Evolutionary conservation across 2,329 filamentous ascomycete genomes (phyloP), one percentile per base, ranked within the genome.

Genomic region (Zasmidium citrigriseum): DNA sequence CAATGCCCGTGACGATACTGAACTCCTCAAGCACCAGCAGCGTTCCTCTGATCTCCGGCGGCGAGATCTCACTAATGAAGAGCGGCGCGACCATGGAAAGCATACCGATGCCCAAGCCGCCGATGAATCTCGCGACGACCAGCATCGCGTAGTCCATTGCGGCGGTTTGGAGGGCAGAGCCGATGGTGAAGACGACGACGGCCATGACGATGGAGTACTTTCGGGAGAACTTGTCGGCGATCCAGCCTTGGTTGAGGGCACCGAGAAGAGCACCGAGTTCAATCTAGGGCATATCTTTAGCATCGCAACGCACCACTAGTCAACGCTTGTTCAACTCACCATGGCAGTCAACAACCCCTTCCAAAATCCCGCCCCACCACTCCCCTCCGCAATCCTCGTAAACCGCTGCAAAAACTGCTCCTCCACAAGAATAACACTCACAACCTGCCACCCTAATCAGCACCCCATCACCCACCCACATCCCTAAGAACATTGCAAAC

Each of bases 41-140:
- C 1, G 74, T 67, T 1, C 76, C 76, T 46, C 76, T 64, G 4
- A 77, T 69, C 52, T 78, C 71, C 0, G 75, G 75, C 0, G 93
- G 93, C 2, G 90, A 87, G 12, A 96, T 79, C 74, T 98, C 93
- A 9, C 89, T 88, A 59, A 97, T 93, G 75, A 96, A 96, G 46
- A 80, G 79, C 46, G 34, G 62, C 20, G 62, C 74, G 58, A 58
- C 79, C 76, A 70, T 66, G 23, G 55, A 61, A 23, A 73, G 56
- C 59, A 71, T 72, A 18, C 70, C 71, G 12, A 73, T 68, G 0
- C 71, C 71, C 23, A 72, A 55, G 3, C 71, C 71, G 11, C 69
- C 70, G 47, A 74, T 67, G 38, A 69, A 67, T 23, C 71, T 64
- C 14, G 69, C 71, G 12, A 68, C 58, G 10, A 71, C 67, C 7